Conservation (phyloP, 1,284 basidiomycete genomes). For the Anthracocystis panici-leucophaei region DNA sequence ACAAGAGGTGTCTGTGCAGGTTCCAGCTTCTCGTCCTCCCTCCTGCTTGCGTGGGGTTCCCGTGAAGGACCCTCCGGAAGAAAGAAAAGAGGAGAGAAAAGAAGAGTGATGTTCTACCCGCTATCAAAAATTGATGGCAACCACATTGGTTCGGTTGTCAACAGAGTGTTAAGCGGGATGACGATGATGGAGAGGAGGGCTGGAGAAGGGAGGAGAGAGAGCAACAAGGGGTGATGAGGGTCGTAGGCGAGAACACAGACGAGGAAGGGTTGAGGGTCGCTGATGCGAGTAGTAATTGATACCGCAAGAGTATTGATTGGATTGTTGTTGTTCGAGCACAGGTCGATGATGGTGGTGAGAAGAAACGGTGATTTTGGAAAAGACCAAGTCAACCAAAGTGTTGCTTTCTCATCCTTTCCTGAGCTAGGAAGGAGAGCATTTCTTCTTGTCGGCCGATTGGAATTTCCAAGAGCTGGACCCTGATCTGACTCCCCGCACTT, state of each 20-base stretch:
- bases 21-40: not conserved
- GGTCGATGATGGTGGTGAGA: slow-evolving; percentile 7
- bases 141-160: slow-evolving; percentile 56
- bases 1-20: slow-evolving; percentile 54
- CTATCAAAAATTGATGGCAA: slow-evolving; percentile 61
- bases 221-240: not conserved
- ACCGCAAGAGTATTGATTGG: not conserved
- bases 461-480: slow-evolving; percentile 12
- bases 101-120: slow-evolving; percentile 42
- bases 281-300: not conserved
- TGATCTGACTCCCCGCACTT: slow-evolving; percentile 11
- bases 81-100: not conserved
- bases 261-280: not conserved
- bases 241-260: not conserved
- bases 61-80: too few relatives aligned
- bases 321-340: not conserved
- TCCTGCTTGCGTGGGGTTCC: not conserved
- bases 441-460: slow-evolving; percentile 11
- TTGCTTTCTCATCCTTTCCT: too few relatives aligned
- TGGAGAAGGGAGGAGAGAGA: too few relatives aligned
- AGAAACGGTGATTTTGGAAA: not conserved
- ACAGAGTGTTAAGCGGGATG: slow-evolving; percentile 57
- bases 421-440: too few relatives aligned
- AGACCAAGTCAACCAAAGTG: not conserved
- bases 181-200: too few relatives aligned